These are phyloP conservation scores for Gnomoniopsis smithogilvyi DNA, from an alignment of 2,329 filamentous ascomycete species.

Conservation along the genomic window DNA sequence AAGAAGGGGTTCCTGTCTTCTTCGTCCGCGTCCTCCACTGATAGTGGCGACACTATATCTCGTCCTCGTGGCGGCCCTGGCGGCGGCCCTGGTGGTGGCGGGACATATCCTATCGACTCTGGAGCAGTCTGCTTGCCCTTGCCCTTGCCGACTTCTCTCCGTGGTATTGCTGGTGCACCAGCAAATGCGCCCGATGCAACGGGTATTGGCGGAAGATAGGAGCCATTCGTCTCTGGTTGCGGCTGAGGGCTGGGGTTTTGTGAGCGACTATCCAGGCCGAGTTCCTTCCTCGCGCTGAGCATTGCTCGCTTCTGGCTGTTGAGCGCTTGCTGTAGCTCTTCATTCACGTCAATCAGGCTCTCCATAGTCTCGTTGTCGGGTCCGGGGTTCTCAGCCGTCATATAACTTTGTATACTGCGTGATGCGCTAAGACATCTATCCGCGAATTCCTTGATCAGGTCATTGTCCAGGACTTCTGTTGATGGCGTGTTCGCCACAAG, in stretches of 20 bases:
- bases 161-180: constrained; percentile 9
- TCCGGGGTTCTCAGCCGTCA: constrained; percentile 71
- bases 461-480: constrained; percentile 72
- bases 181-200: constrained; percentile 5
- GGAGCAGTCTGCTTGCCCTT: constrained; percentile 22
- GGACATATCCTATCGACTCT: constrained; percentile 3
- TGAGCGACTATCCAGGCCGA: constrained; percentile 36
- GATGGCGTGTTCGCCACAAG: constrained; percentile 82
- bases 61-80: background rate
- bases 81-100: constrained; percentile 7
- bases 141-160: constrained; percentile 24
- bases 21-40: constrained; percentile 20
- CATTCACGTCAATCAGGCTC: constrained; percentile 90
- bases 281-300: constrained; percentile 56
- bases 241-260: constrained; percentile 25
- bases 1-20: constrained; percentile 22
- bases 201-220: constrained; percentile 10
- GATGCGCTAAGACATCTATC: constrained; percentile 81
- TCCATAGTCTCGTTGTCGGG: constrained; percentile 95
- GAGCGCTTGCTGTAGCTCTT: constrained; percentile 78
- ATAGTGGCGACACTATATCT: constrained; percentile 14
- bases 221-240: constrained; percentile 21
- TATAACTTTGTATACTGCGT: constrained; percentile 80
- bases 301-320: constrained; percentile 83
- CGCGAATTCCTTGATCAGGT: constrained; percentile 89